Evolutionary conservation across 352 stramenopile species (phyloP), one percentile per base, ranked within the genome.

Genomic region (Pythium apleroticum): DNA sequence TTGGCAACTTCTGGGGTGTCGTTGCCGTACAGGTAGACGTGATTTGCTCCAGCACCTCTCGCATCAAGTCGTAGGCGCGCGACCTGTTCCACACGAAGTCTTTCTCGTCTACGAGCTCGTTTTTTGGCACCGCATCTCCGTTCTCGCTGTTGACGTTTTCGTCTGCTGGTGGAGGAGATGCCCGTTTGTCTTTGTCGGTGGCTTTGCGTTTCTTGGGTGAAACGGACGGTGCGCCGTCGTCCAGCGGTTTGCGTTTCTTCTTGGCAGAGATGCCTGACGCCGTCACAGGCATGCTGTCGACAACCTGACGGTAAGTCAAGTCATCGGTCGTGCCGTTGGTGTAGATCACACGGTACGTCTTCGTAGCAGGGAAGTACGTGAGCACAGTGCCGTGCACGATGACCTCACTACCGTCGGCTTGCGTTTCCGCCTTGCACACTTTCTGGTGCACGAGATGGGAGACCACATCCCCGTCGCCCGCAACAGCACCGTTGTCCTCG

Each of bases 281-380:
- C 15, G 65, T 69, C 49, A 77, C 63, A 14, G 80, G 77, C 39
- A 88, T 80, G 59, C 73, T 89, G n/a, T 85, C 72, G 5, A 85
- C 66, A 30, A 90, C 78, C 60, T 93, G 60, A 19, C 81, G 54
- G 43, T 88, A 88, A 46, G 77, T 73, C 52, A 91, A 72, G 62
- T 93, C 84, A 24, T 71, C 74, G 20, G 73, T 86, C 20, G 68
- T 71, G 2, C 84, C 77, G 49, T 89, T 77, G 19, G 65, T 69
- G 41, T 85, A 89, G 43, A 93, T 73, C 11, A 93, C 75, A 10
- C 84, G 80, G 55, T 87, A 93, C 75, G 80, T 93, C 30, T 82
- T 81, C 19, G 80, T 93, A 3, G 84, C 84, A n/a, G 80, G 78
- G 49, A 93, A 93, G 59, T 90, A 93, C 33, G 71, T 77, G 41